phyloP scores from a whole-genome alignment of 2,329 filamentous ascomycete genomes.

The Talaromyces piceae region DNA sequence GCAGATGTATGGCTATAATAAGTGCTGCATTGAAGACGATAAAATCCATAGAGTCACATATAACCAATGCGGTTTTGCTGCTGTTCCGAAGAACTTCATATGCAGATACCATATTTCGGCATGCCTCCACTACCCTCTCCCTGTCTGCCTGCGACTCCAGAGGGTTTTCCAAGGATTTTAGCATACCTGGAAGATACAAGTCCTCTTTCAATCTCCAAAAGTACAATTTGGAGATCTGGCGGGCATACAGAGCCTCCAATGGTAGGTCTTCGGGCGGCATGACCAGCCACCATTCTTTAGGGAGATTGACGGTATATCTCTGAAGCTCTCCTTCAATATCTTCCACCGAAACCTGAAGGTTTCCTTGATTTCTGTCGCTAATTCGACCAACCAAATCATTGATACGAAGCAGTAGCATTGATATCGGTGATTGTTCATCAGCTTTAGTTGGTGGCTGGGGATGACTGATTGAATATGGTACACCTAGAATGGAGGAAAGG shows the following conservation, averaged over 20 bases:
- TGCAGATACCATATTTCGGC: background rate
- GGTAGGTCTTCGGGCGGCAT: background rate
- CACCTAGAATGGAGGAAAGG: background rate
- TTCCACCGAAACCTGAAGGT: background rate
- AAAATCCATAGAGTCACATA: conserved; percentile 3
- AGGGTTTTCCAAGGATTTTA: background rate
- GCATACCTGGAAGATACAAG: background rate
- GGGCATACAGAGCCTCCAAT: background rate
- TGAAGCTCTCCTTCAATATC: background rate
- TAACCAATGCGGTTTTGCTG: background rate
- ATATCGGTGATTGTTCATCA: background rate
- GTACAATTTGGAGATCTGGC: background rate
- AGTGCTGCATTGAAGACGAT: background rate
- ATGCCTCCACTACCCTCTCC: background rate
- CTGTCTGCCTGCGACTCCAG: background rate
- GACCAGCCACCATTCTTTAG: background rate
- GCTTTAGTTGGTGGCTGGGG: background rate
- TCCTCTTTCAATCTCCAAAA: background rate
- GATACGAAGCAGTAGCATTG: background rate
- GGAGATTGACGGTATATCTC: background rate
- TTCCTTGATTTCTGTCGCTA: background rate
- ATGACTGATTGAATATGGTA: background rate
- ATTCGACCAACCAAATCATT: background rate
- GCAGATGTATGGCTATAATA: background rate
- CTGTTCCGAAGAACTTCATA: background rate